Evolutionary conservation across 1,139 yeast genomes (phyloP), one percentile per base, ranked within the genome.

Genomic region (Meyerozyma carpophila): DNA sequence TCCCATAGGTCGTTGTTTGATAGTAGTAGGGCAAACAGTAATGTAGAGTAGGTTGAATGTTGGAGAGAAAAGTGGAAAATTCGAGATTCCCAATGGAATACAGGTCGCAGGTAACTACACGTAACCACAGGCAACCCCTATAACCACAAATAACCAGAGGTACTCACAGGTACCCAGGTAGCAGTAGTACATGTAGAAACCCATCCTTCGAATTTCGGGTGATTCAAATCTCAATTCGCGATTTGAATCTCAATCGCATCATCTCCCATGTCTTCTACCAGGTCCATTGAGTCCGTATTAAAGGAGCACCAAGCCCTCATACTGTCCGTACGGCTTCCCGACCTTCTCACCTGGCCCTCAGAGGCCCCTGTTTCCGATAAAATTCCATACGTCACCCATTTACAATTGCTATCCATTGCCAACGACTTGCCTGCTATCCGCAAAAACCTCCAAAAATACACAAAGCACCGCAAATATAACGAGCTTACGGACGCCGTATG

Each of bases 1-100:
- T 42, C 44, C 36, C 7, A 39, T 46, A 49, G 52, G 49, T 48
- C 54, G 54, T 47, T 41, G 54, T 51, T 51, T 51, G 54, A 51
- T 51, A 51, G 54, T 51, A 51, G 54, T 50, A 50, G 54, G 54
- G 54, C 54, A 32, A 39, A 51, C 54, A 51, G 24, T 21, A 21
- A 21, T 14, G 32, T 29, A 31, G 10, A 31, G 6, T 3, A 21
- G 24, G 6, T n/a, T n/a, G n/a, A n/a, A n/a, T n/a, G n/a, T 21
- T 21, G 24, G 24, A 10, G 24, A 10, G 29, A 10, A 27, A 11
- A 27, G 9, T 27, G 29, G 29, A 10, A 4, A 27, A 2, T 16
- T 16, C 18, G 3, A 16, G 18, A 16, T 3, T 2, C 3, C 18
- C 18, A 16, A 16, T 3, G 18, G 18, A 2, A 2, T 3, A 16